These are phyloP conservation scores for Cornus kousa DNA, from an alignment of 148 eudicot species.

Conservation along the genomic window DNA sequence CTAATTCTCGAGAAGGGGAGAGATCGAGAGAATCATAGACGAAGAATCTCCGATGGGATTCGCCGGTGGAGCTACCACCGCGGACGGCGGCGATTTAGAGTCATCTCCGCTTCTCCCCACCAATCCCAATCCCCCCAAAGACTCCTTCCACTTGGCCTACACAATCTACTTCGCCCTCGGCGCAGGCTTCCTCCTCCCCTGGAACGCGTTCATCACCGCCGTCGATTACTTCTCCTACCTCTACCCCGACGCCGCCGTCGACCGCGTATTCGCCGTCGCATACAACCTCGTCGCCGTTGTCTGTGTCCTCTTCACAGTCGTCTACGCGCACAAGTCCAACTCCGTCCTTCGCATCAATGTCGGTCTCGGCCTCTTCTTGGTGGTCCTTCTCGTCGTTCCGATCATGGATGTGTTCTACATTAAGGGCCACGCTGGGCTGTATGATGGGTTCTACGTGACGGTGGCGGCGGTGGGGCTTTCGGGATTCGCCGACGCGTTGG, in stretches of 20 bases:
- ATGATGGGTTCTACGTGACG: conserved; percentile 64
- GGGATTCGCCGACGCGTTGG: conserved; percentile 77
- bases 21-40: neutral
- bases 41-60: conserved; percentile 25
- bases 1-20: neutral
- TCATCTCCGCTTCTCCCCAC: conserved; percentile 22
- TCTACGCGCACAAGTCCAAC: conserved; percentile 31
- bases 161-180: conserved; percentile 68
- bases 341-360: conserved; percentile 52
- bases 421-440: conserved; percentile 51
- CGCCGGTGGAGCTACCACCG: conserved; percentile 4
- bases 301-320: conserved; percentile 38
- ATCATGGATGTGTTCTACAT: conserved; percentile 49
- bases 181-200: conserved; percentile 61
- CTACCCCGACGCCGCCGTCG: conserved; percentile 62
- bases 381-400: conserved; percentile 56
- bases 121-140: conserved; percentile 32
- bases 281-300: conserved; percentile 48
- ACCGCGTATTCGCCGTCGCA: conserved; percentile 55
- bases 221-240: conserved; percentile 82
- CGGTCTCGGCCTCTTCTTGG: conserved; percentile 59
- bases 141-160: conserved; percentile 63
- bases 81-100: conserved; percentile 27
- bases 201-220: conserved; percentile 80
- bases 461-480: conserved; percentile 54